Conservation (phyloP, 495 filamentous ascomycete species). For the Lasiosphaeria miniovina region DNA sequence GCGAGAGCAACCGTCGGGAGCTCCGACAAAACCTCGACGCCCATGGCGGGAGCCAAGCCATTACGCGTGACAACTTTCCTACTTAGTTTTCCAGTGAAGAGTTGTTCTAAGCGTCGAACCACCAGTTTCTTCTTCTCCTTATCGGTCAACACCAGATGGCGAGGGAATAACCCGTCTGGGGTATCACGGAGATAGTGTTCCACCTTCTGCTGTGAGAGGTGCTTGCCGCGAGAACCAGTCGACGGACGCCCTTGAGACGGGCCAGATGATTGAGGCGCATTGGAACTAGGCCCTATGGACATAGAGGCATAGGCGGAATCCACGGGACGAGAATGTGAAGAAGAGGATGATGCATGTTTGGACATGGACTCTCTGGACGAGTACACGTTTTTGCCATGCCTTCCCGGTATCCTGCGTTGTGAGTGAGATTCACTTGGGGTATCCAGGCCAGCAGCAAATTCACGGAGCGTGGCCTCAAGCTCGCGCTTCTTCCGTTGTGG, state of each 20-base stretch:
- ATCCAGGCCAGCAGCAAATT: conserved; percentile 59
- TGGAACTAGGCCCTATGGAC: conserved; percentile 48
- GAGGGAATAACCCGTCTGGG: conserved; percentile 56
- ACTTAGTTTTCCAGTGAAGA: conserved; percentile 69
- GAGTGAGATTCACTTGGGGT: conserved; percentile 38
- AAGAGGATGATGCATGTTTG: conserved; percentile 48
- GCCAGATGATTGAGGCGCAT: conserved; percentile 34
- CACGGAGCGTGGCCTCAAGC: conserved; percentile 65
- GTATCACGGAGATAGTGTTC: conserved; percentile 61
- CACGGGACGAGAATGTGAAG: conserved; percentile 53
- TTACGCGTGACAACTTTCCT: conserved; percentile 22
- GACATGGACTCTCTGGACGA: conserved; percentile 31
- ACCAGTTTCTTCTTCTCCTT: conserved; percentile 68
- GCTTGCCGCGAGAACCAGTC: conserved; percentile 21
- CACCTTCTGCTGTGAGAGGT: conserved; percentile 47
- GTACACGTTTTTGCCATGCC: conserved; percentile 31
- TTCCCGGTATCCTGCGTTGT: conserved; percentile 29
- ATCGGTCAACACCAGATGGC: conserved; percentile 55
- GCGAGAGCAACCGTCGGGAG: conserved; percentile 11
- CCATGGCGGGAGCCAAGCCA: conserved; percentile 23
- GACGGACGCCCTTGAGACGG: conserved; percentile 26
- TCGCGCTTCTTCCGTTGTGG: conserved; percentile 65
- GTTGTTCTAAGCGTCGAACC: conserved; percentile 67
- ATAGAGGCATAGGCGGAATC: conserved; percentile 77
- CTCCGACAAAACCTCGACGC: conserved; percentile 7